Percentiles rank a stretch among this genome's conserved stretches.
Evolutionary conservation across 805 yeast genomes (phyloP).

Genomic region (Candida ficus): DNA sequence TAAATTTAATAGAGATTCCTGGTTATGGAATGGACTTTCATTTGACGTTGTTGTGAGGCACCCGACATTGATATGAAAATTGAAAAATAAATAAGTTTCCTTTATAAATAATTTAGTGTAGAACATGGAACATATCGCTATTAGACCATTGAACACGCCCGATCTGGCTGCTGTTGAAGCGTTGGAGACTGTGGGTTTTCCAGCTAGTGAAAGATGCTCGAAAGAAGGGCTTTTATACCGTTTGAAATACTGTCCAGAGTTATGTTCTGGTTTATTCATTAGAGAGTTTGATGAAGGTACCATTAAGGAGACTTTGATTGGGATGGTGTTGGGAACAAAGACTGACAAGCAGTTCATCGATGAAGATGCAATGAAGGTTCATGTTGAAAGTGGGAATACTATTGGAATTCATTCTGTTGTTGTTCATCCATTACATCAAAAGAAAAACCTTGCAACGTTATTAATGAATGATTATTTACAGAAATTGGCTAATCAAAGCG

Average conservation of each 20-base stretch:
- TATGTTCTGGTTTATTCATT: constrained; percentile 82
- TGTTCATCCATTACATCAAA: constrained; percentile 72
- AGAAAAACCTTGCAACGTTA: constrained; percentile 77
- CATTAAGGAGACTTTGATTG: constrained; percentile 64
- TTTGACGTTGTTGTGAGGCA: constrained; percentile 24
- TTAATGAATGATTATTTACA: constrained; percentile 87
- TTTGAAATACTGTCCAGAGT: constrained; percentile 79
- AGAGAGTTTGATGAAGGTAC: constrained; percentile 46
- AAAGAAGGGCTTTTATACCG: constrained; percentile 63
- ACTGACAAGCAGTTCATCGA: constrained; percentile 45
- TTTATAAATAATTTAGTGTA: background rate
- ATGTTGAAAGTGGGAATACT: constrained; percentile 64
- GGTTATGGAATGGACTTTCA: constrained; percentile 25
- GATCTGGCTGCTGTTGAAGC: constrained; percentile 59
- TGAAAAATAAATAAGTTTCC: background rate
- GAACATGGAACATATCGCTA: constrained; percentile 43
- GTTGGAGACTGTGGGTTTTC: constrained; percentile 68
- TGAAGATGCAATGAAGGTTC: constrained; percentile 58
- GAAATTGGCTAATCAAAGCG: constrained; percentile 79
- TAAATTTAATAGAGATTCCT: background rate
- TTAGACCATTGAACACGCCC: constrained; percentile 73
- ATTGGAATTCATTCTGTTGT: constrained; percentile 83
- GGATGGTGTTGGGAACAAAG: constrained; percentile 79
- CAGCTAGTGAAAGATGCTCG: constrained; percentile 63
- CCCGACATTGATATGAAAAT: constrained; percentile 20